Evolutionary conservation across 2,329 filamentous ascomycete genomes (phyloP).

Genomic region (Calonectria multiphialidica): DNA sequence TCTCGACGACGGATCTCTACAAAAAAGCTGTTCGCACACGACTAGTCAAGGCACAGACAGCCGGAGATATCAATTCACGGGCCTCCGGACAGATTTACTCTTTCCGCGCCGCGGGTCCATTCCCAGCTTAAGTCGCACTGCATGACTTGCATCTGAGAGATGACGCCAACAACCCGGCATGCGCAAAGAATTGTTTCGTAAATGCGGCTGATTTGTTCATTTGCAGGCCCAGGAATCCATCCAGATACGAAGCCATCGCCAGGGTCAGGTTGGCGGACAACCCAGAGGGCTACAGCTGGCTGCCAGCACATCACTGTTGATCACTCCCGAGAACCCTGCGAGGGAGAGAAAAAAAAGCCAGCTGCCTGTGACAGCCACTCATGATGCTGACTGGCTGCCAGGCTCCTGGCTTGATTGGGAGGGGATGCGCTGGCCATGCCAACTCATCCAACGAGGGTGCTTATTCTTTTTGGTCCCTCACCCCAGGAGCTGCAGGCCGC

Average conservation of each 20-base stretch:
- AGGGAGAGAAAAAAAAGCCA: neutral
- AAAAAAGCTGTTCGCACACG: neutral
- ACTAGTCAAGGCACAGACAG: neutral
- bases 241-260: constrained; percentile 6
- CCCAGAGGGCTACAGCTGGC: neutral
- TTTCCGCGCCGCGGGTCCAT: constrained; percentile 2
- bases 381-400: constrained; percentile 18
- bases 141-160: constrained; percentile 21
- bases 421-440: constrained; percentile 45
- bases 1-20: neutral
- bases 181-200: constrained; percentile 7
- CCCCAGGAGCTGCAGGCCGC: constrained; percentile 15
- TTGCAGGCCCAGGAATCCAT: neutral
- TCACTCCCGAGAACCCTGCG: constrained; percentile 23
- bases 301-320: constrained; percentile 43
- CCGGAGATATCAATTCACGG: neutral
- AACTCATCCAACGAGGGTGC: constrained; percentile 36
- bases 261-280: constrained; percentile 7
- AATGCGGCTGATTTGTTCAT: neutral
- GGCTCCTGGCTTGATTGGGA: constrained; percentile 34
- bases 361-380: constrained; percentile 26
- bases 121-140: neutral
- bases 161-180: constrained; percentile 17
- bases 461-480: constrained; percentile 12
- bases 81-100: neutral